Evolutionary conservation across 2,329 filamentous ascomycete genomes (phyloP).

Genomic region (Aspergillus persii): DNA sequence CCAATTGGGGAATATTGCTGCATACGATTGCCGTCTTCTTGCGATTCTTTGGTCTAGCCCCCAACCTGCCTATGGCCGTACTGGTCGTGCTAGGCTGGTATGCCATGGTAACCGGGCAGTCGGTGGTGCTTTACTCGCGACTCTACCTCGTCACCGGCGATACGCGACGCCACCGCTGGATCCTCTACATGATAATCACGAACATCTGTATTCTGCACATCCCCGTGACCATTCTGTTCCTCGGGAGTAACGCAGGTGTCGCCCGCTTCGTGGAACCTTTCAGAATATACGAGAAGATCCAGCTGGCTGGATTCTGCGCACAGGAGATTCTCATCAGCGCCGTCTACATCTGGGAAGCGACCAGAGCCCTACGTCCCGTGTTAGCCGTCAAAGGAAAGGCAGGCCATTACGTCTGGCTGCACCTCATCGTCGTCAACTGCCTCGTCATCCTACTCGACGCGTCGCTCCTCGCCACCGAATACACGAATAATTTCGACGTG

Average conservation of each 20-base stretch:
- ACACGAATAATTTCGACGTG: conserved; percentile 34
- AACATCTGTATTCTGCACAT: conserved; percentile 34
- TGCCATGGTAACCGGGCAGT: conserved; percentile 40
- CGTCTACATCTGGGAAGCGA: conserved; percentile 51
- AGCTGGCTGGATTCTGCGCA: conserved; percentile 50
- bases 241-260: background rate
- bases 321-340: conserved; percentile 53
- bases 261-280: background rate
- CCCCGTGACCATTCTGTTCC: conserved; percentile 23
- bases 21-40: conserved; percentile 27
- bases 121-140: conserved; percentile 46
- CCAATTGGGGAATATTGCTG: conserved; percentile 37
- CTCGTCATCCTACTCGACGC: conserved; percentile 44
- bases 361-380: conserved; percentile 37
- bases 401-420: conserved; percentile 39
- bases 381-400: conserved; percentile 39
- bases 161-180: conserved; percentile 31
- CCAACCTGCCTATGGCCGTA: conserved; percentile 2
- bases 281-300: conserved; percentile 45
- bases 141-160: conserved; percentile 40
- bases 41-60: background rate
- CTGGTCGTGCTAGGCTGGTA: conserved; percentile 33
- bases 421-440: conserved; percentile 44
- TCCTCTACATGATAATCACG: conserved; percentile 44
- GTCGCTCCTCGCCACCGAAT: conserved; percentile 34